Evolutionary conservation across 805 yeast species (phyloP), one percentile per base, ranked within the genome.

Genomic region (Kodamaea sagamina): DNA sequence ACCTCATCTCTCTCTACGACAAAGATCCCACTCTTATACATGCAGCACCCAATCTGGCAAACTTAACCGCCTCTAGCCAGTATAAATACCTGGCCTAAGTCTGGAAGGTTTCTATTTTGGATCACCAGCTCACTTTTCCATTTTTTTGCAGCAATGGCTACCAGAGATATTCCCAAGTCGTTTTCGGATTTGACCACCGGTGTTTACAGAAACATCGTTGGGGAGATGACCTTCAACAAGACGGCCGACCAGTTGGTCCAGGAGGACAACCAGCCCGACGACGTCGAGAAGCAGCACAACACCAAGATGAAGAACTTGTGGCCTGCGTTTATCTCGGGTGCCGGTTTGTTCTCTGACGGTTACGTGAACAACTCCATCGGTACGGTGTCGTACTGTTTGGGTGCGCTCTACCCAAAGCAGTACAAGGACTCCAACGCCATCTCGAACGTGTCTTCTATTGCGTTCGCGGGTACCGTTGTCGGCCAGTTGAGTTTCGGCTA

Each of bases 341-440:
- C 96, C 0, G 97, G 97, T 41, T 72, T 89, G 32, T 89, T 89
- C 66, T 83, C 93, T 27, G 97, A 90, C 64, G 97, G 97, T 41
- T 89, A 89, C 62, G 84, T 87, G 48, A 89, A 89, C 62, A 87
- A 86, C 66, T 81, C 92, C 43, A 85, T 87, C 45, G 78, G 86
- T 46, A 76, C 92, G 6, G 93, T 84, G 12, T 74, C 83, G 32
- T 79, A 90, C 11, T 82, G 90, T 71, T 71, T 89, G 48, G 61
- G 74, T 13, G 67, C 59, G 2, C 68, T 89, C 31, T 90, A 90
- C 59, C 88, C 88, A 21, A 61, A 62, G 0, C 77, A 75, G 53
- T 83, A 84, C 57, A 62, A 79, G 3, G 51, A 72, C 3, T 86
- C 95, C 0, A 58, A 62, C 29, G 96, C 96, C 24, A 78, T 86